Evolutionary conservation across 129 eudicot genomes (phyloP), one percentile per base, ranked within the genome.

Genomic region (Pittosporum tobira): DNA sequence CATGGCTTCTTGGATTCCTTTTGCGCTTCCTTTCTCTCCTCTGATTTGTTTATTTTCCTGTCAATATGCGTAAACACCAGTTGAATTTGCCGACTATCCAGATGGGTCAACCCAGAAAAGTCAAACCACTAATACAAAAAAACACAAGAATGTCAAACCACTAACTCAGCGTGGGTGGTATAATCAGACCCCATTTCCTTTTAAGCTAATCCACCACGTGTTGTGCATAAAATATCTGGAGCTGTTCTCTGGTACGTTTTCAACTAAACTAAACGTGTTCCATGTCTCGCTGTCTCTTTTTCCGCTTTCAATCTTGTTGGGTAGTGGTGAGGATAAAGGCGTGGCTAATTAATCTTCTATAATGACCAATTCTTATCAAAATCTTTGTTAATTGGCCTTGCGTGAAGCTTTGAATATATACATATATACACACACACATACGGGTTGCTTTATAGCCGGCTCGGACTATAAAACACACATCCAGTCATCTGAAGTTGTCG

Each of bases 41-140:
- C 13, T 27, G 13, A 47, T 48, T 62, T 2, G 55, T 29, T 36
- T 12, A 11, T 27, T 18, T 61, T 61, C 34, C 44, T 7, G 46
- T 66, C 59, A 57, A 66, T 55, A 45, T 44, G n/a, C 22, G 21
- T 16, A 46, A 24, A 61, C n/a, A 44, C 47, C 16, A 19, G 47
- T 36, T 63, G 62, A 63, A 52, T n/a, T n/a, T 62, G 60, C 75
- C 59, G 66, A 59, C 64, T 51, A 60, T 48, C 57, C 57, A 22
- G 65, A 49, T 73, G 51, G n/a, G 79, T 67, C 79, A 67, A 67
- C 57, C 65, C 64, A 28, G 22, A 8, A 71, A 73, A 51, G 56
- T 66, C 56, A 49, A 34, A 37, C 48, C 46, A 38, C 60, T 51
- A 63, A 37, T 34, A 38, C 21, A 10, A 12, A 37, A 62, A 63